Evolutionary conservation across 805 yeast genomes (phyloP), one percentile per base, ranked within the genome.

Genomic region (Kazachstania kunashirensis): DNA sequence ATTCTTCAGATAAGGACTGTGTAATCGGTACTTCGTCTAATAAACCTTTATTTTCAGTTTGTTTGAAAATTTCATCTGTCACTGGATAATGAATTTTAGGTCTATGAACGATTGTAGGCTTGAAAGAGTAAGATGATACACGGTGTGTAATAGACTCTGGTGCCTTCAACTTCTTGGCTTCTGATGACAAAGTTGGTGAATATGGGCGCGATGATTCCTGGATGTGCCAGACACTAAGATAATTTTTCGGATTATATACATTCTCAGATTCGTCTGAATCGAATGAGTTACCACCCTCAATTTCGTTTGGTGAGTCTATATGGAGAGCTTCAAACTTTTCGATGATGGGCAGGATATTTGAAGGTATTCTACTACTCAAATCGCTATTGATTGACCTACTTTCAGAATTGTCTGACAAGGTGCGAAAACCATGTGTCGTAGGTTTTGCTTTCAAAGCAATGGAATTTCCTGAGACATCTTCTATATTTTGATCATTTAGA

Each of bases 181-280:
- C 12, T 4, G 7, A 5, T 1, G 23, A 7, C 8, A 24, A 10
- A 3, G 11, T 14, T 15, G 18, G 23, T 11, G 16, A 19, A 2
- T 35, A 20, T 9, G 11, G 19, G 6, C 23, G 27, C 11, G n/a
- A 37, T 37, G 28, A 16, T 32, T 54, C 57, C 33, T 57, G 62
- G 10, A 38, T 41, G 37, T 54, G 61, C 62, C 62, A 57, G 4
- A 57, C 54, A 3, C 53, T 45, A 12, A 57, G 36, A 34, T 53
- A 57, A 33, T 47, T 48, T 4, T 42, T 42, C 2, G 53, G 49
- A 24, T 47, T 42, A 12, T 29, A 38, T 1, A 45, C 24, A 18
- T 37, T 34, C n/a, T 47, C 40, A 3, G 47, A 27, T 25, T 50
- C 50, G 11, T 47, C 38, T 6, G 43, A 39, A 9, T 49, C 59